Evolutionary conservation across 2,329 filamentous ascomycete genomes (phyloP).

Genomic region (Verticillium zaregamsianum): DNA sequence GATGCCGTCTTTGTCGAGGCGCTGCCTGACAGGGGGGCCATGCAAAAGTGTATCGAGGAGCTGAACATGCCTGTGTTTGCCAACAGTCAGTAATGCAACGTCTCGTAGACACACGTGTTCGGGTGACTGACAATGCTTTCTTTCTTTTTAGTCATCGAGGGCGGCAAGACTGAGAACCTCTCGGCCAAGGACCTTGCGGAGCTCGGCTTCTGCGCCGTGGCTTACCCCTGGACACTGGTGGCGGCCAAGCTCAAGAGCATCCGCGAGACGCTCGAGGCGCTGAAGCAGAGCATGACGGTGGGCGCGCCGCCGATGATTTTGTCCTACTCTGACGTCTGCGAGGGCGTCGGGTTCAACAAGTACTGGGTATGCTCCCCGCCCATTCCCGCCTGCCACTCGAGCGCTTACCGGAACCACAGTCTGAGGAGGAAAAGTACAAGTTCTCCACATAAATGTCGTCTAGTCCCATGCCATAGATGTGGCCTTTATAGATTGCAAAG

Average conservation of each 20-base stretch:
- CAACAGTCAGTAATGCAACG: too few species aligned
- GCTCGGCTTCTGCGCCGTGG: constrained; percentile 35
- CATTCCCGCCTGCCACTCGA: too few species aligned
- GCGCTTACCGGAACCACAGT: too few species aligned
- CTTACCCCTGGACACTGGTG: constrained; percentile 39
- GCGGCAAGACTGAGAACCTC: constrained; percentile 29
- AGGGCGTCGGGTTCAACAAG: constrained; percentile 39
- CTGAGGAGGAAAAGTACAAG: too few species aligned
- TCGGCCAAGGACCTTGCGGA: constrained; percentile 26
- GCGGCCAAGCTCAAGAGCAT: constrained; percentile 37
- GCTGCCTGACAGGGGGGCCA: constrained; percentile 34
- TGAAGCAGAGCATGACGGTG: constrained; percentile 36
- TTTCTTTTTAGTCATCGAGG: too few species aligned
- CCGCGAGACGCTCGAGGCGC: constrained; percentile 26
- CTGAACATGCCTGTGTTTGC: constrained; percentile 33
- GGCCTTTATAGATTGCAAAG: too few species aligned
- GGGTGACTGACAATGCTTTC: too few species aligned
- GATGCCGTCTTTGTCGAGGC: constrained; percentile 40
- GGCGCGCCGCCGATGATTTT: constrained; percentile 38
- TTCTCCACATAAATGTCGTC: too few species aligned
- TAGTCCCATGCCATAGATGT: too few species aligned
- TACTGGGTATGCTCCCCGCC: too few species aligned
- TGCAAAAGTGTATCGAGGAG: constrained; percentile 31
- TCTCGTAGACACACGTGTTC: too few species aligned
- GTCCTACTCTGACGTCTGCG: constrained; percentile 37